These are phyloP conservation scores for Globisporangium abappressorium DNA, from an alignment of 352 stramenopile species.

Conservation along the genomic window DNA sequence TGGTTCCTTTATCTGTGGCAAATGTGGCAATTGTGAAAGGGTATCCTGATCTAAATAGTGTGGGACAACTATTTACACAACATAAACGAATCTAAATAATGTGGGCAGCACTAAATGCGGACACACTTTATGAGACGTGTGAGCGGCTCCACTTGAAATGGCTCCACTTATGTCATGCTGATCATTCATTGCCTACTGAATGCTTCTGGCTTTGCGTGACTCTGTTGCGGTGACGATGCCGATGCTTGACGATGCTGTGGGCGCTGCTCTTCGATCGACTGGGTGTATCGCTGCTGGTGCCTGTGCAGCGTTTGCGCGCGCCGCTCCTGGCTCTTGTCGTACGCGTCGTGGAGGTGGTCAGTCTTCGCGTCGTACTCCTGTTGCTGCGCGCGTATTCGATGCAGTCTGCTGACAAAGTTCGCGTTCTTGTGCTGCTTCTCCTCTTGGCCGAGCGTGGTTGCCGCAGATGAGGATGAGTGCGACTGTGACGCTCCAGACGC, in stretches of 20 bases:
- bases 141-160: conserved; percentile 11
- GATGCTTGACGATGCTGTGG: conserved; percentile 3
- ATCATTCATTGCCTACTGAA: not conserved
- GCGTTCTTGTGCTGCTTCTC: conserved; percentile 43
- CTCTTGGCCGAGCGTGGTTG: conserved; percentile 40
- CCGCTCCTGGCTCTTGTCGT: conserved; percentile 31
- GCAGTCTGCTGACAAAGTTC: conserved; percentile 33
- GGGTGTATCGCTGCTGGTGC: conserved; percentile 39
- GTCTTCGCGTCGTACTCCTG: conserved; percentile 32
- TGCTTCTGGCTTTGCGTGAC: not conserved
- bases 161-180: not conserved
- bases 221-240: not conserved
- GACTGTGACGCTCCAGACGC: not conserved
- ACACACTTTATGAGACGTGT: conserved; percentile 6
- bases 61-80: not conserved
- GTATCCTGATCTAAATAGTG: not conserved
- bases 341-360: conserved; percentile 21
- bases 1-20: not conserved
- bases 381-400: conserved; percentile 39
- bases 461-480: not conserved
- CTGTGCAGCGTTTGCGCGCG: conserved; percentile 35
- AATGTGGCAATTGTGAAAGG: not conserved
- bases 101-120: not conserved
- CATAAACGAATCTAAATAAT: not conserved
- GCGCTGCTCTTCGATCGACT: conserved; percentile 34